Evolutionary conservation across 139 green algal species (phyloP).

Genomic region (Asterochloris erici): DNA sequence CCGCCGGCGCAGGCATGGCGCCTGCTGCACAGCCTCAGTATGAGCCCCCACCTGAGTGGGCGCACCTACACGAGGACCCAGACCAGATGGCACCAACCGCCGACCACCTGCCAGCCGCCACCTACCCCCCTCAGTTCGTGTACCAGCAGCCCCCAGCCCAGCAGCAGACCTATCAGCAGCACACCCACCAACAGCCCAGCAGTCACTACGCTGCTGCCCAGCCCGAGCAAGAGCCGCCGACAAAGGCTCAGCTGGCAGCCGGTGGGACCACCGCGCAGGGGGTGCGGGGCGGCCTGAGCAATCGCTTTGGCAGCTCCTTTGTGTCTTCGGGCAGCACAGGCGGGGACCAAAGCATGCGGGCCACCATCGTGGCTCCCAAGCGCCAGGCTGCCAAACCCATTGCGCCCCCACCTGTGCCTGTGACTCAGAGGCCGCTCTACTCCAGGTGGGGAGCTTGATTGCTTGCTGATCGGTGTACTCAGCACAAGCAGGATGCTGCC

Average conservation of each 20-base stretch:
- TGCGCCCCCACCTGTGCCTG: conserved; percentile 51
- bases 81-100: no score
- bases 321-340: conserved; percentile 59
- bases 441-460: background rate
- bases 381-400: conserved; percentile 4
- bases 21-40: no score
- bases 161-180: background rate
- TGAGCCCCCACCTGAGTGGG: no score
- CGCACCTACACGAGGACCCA: no score
- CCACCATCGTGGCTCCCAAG: conserved; percentile 67
- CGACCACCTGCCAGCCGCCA: no score
- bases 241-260: conserved; percentile 7
- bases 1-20: no score
- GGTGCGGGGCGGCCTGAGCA: conserved; percentile 32
- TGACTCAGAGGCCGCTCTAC: conserved; percentile 55
- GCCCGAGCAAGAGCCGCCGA: conserved; percentile 5
- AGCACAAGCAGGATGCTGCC: conserved; percentile 8
- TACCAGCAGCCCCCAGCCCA: background rate
- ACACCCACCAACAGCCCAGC: background rate
- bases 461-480: conserved; percentile 1
- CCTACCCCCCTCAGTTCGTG: no score
- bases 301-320: conserved; percentile 49
- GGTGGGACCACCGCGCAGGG: conserved; percentile 1
- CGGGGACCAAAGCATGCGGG: conserved; percentile 35
- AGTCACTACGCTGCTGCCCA: background rate